Base-by-base conservation (phyloP, 2,329 filamentous ascomycete species). In the Epichloe elymi region DNA sequence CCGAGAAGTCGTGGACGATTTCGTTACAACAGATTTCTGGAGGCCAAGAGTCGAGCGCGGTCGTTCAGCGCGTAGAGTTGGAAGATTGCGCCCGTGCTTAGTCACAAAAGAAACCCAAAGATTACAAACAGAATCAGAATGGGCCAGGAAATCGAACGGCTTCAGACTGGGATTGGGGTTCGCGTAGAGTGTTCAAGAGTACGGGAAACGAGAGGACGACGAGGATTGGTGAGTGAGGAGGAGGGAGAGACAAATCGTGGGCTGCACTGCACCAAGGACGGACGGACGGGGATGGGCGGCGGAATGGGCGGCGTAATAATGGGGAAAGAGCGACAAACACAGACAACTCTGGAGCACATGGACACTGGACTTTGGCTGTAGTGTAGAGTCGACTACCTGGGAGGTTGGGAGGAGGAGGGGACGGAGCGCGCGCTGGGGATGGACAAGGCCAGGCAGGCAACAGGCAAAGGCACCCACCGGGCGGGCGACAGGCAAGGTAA, bases 311-410 rank as follows among this genome's bases (percentile, higher is more conserved):
- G 19, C 20, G 20, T 35, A 37, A 65, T 35, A 37, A 65, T 59
- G 61, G 63, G 64, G 63, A 50, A 67, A 60, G 65, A 65, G 64
- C 64, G 64, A 67, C 63, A 61, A 62, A 54, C 53, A 49, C 53
- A 51, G 54, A 60, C 56, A 57, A 57, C 30, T 30, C 11, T 30
- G 33, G 44, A 48, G 40, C 50, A 45, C 30, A 48, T 17, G 23
- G 41, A 41, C 20, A 45, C 26, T 37, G 10, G 14, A 23, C 14
- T 46, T 40, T 40, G 39, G 40, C 23, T 38, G 14, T 30, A 30
- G 37, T n/a, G n/a, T n/a, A n/a, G n/a, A n/a, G n/a, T n/a, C n/a
- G 37, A 38, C 37, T n/a, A 30, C 30, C 30, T 30, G 10, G 12
- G 36, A 11, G 36, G 14, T n/a, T 38, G 15, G 23, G 23, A 7